Evolutionary conservation across 148 eudicot species (phyloP), one percentile per base, ranked within the genome.

Genomic region (Chenopodium album): DNA sequence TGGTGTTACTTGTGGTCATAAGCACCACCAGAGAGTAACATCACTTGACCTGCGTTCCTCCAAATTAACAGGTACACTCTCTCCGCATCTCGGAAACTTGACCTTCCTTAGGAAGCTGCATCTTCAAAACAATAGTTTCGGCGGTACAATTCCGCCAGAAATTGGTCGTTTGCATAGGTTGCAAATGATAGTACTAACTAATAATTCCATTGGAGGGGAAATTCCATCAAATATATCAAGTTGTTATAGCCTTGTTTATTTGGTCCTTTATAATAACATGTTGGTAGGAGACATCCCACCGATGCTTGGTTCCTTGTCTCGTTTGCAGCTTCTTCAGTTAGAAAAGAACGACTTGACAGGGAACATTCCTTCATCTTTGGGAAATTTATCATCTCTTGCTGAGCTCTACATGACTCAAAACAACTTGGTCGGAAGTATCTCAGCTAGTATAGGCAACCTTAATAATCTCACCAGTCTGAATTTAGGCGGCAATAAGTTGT

Each of bases 261-360:
- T 87, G n/a, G 1, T 0, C 1, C 78, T 85, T 1, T 0, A 0
- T 37, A 6, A 8, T 59, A 87, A 85, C 50, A 80, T 44, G 28
- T 56, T 85, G 28, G 54, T 12, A 4, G 89, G 89, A 5, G 68
- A 32, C n/a, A 78, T 87, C 37, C 85, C 86, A 8, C 13, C 11
- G 12, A 66, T 71, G 26, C 37, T 85, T 34, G 78, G 84, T 28
- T 62, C 19, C 48, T 62, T 86, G 34, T 63, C 77, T 34, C 22
- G 47, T 50, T 76, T 88, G 32, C 32, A 67, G 20, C 0, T n/a
- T 44, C 70, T 81, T 66, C 0, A 2, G 12, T 41, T 81, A 67
- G 9, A 19, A 4, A 20, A 20, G 7, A 84, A 84, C 23, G 26
- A 71, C 3, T 66, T 84, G 7, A 66, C 31, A 37, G 86, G 86